phyloP scores from a whole-genome alignment of 1,139 yeast genomes.

The Geotrichum australiense region DNA sequence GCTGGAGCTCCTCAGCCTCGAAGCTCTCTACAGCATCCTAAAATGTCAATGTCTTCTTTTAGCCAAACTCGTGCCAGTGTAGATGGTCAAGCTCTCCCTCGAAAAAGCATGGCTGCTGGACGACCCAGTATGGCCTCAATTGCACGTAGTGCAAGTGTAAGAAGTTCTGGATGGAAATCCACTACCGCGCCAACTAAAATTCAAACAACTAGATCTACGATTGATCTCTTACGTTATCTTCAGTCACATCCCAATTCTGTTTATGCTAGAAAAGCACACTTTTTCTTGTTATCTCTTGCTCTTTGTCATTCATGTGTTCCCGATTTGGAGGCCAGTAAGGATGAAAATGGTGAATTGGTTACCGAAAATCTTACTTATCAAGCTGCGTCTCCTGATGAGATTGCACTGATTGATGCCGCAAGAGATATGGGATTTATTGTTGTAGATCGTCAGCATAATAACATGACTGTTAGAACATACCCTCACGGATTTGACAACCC shows the following conservation, averaged over 20 bases:
- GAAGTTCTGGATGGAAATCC: constrained; percentile 32
- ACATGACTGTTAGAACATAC: constrained; percentile 62
- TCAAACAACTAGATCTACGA: constrained; percentile 43
- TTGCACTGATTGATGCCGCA: constrained; percentile 90
- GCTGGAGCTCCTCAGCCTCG: constrained; percentile 4
- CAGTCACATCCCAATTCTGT: constrained; percentile 64
- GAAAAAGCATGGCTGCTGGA: constrained; percentile 33
- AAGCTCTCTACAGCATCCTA: constrained; percentile 11
- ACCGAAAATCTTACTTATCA: constrained; percentile 59
- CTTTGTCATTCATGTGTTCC: constrained; percentile 90
- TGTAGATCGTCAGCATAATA: constrained; percentile 54
- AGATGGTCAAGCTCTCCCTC: constrained; percentile 32
- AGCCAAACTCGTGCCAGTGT: constrained; percentile 23
- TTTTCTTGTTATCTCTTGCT: constrained; percentile 75
- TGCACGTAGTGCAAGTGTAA: constrained; percentile 24
- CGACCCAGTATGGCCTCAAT: constrained; percentile 49
- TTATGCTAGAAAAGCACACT: constrained; percentile 66
- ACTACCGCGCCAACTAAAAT: constrained; percentile 34
- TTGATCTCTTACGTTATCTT: constrained; percentile 59
- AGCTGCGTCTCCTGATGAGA: constrained; percentile 93
- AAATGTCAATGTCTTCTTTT: constrained; percentile 7
- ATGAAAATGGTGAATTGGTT: constrained; percentile 36
- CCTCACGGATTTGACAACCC: constrained; percentile 73
- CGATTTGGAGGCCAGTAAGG: constrained; percentile 35
- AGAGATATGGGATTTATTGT: constrained; percentile 87